These are phyloP conservation scores for Sugiyamaella mastotermitis DNA, from an alignment of 805 yeast genomes.

Conservation along the genomic window DNA sequence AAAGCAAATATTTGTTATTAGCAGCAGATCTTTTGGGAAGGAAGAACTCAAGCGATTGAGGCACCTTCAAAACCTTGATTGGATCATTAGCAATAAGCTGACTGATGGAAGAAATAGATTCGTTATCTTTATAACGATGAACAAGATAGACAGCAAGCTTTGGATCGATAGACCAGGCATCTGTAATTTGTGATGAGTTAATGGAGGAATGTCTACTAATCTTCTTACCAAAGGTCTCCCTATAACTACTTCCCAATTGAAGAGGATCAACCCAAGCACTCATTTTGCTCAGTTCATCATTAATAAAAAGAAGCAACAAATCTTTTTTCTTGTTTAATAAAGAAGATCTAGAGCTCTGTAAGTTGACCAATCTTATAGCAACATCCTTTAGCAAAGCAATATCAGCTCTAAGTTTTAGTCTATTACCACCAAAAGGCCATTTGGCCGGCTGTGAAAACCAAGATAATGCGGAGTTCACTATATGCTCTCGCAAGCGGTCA, in stretches of 20 bases:
- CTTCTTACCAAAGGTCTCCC: slow-evolving; percentile 13
- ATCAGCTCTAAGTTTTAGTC: slow-evolving; percentile 65
- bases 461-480: slow-evolving; percentile 61
- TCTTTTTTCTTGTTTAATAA: slow-evolving; percentile 43
- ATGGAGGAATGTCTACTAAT: slow-evolving; percentile 5
- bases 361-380: slow-evolving; percentile 31
- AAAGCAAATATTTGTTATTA: slow-evolving; percentile 33
- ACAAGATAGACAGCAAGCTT: slow-evolving; percentile 66
- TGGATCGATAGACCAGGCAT: slow-evolving; percentile 65
- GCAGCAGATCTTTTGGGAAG: slow-evolving; percentile 25
- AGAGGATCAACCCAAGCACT: slow-evolving; percentile 74
- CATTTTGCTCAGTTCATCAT: slow-evolving; percentile 67
- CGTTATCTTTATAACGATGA: slow-evolving; percentile 43
- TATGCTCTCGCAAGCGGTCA: slow-evolving; percentile 40
- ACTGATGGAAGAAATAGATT: slow-evolving; percentile 36
- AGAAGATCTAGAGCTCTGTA: slow-evolving; percentile 10
- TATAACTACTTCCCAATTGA: slow-evolving; percentile 29
- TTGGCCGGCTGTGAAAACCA: slow-evolving; percentile 66
- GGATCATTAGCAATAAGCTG: slow-evolving; percentile 52
- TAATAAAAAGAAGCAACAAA: slow-evolving; percentile 57
- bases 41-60: slow-evolving; percentile 55
- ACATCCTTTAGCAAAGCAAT: slow-evolving; percentile 51
- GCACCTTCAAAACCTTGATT: slow-evolving; percentile 45
- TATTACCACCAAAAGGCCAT: slow-evolving; percentile 84
- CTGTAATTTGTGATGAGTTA: slow-evolving; percentile 35